Evolutionary conservation across 352 stramenopile genomes (phyloP).

Genomic region (Pythium aristosporum): DNA sequence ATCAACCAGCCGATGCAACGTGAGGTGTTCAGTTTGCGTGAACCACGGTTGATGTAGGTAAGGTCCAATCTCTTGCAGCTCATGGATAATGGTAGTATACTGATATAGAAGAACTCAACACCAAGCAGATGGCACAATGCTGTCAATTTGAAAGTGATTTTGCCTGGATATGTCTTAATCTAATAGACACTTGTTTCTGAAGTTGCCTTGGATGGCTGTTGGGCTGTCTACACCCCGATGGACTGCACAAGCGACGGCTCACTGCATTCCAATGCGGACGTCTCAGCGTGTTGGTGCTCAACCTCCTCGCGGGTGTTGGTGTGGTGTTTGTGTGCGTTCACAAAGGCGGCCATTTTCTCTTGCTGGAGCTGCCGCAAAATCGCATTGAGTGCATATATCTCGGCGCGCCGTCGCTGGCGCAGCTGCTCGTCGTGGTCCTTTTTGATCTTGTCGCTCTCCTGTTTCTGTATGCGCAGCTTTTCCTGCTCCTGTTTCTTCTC

Average conservation of each 20-base stretch:
- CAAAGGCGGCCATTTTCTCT: constrained; percentile 54
- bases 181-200: too few relatives aligned
- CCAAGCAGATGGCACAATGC: too few relatives aligned
- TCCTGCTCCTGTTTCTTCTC: constrained; percentile 55
- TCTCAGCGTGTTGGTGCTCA: constrained; percentile 1
- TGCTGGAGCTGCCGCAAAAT: constrained; percentile 63
- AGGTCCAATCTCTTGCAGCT: too few relatives aligned
- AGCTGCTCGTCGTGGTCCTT: constrained; percentile 44
- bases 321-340: constrained; percentile 36
- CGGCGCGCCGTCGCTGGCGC: constrained; percentile 52
- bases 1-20: too few relatives aligned
- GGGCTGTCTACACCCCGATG: constrained; percentile 24
- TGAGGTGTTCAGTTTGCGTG: too few relatives aligned
- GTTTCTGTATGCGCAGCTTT: constrained; percentile 34
- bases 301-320: background rate
- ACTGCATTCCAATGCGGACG: constrained; percentile 11
- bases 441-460: constrained; percentile 47
- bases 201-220: too few relatives aligned
- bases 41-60: too few relatives aligned
- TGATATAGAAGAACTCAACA: too few relatives aligned
- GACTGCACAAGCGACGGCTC: constrained; percentile 24
- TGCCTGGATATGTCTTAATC: too few relatives aligned
- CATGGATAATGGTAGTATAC: too few relatives aligned
- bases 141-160: too few relatives aligned
- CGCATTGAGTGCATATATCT: constrained; percentile 76